Base-by-base conservation (phyloP, 169 alveolate genomes). In the Plasmodium vivax region DNA sequence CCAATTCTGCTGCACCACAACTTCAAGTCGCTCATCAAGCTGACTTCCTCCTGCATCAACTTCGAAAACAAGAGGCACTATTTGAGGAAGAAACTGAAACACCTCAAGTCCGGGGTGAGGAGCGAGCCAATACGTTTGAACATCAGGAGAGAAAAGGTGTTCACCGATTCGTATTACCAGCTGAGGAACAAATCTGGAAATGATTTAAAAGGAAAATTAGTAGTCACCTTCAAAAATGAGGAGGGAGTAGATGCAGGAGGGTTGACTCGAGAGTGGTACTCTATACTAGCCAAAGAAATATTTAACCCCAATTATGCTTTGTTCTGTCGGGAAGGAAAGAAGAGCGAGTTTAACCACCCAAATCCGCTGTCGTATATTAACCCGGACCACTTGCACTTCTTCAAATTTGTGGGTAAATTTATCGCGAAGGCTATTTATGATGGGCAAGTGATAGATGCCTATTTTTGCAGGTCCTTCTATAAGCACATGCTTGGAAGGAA, bases 191-290 rank as follows among this genome's bases (percentile, higher is more conserved):
- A 97, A 72, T 91, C 98, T 10, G 98, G 99, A 1, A 99, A 98
- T 45, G 99, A 98, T 96, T 97, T 98, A 98, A 97, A 98, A 92
- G 99, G 99, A 43, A 98, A 98, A 94, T 94, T 99, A 62, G 95
- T 97, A 58, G 99, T 99, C 32, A 95, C 97, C 36, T 99, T 99
- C 93, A 97, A 97, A 74, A 99, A 99, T 51, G 99, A 99, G 95
- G 99, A 99, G 93, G 99, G 99, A 34, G 97, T 99, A 82, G 99
- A 99, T 95, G 99, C 99, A 16, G 99, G 99, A 5, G 99, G 99
- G 12, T 97, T 99, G 6, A 99, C 99, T 43, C 96, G 99, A 93
- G 99, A 99, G 95, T 99, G 99, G 99, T 98, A 98, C 85, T 97
- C 98, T 38, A 97, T 98, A 34, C 95, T 99, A 82, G 99, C 99